Conservation (phyloP, 805 yeast genomes). For the Priceomyces melissophilus region DNA sequence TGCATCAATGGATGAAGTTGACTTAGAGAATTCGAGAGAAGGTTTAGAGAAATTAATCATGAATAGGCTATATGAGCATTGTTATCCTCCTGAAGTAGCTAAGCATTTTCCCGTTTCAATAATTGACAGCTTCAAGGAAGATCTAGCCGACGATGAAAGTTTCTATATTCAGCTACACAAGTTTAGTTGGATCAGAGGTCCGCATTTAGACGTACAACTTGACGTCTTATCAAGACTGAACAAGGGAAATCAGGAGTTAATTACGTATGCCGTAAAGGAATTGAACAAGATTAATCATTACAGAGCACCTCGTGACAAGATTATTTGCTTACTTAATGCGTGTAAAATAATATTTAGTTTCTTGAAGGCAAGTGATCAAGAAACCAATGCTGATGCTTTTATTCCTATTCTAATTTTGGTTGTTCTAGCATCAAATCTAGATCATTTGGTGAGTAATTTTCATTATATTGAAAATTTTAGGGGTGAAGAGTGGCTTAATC, state of each 20-base stretch:
- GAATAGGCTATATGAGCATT: slow-evolving; percentile 75
- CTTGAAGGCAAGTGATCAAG: slow-evolving; percentile 66
- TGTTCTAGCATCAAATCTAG: slow-evolving; percentile 64
- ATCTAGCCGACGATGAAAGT: slow-evolving; percentile 55
- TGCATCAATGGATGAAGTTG: slow-evolving; percentile 52
- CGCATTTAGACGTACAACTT: slow-evolving; percentile 71
- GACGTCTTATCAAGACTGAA: slow-evolving; percentile 23
- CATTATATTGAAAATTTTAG: slow-evolving; percentile 84
- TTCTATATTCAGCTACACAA: slow-evolving; percentile 53
- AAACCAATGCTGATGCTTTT: slow-evolving; percentile 86
- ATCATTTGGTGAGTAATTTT: slow-evolving; percentile 69
- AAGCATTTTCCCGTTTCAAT: slow-evolving; percentile 16
- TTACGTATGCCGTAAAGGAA: slow-evolving; percentile 66
- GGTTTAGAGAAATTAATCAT: slow-evolving; percentile 91
- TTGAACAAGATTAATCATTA: slow-evolving; percentile 74
- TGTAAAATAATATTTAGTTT: slow-evolving; percentile 91
- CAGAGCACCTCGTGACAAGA: slow-evolving; percentile 92
- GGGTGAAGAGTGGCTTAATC: slow-evolving; percentile 61
- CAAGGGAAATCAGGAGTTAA: slow-evolving; percentile 42
- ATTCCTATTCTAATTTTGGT: slow-evolving; percentile 85
- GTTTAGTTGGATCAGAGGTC: slow-evolving; percentile 68
- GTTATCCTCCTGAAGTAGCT: slow-evolving; percentile 76
- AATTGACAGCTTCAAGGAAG: slow-evolving; percentile 51
- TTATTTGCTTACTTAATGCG: slow-evolving; percentile 84
- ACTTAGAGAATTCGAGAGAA: slow-evolving; percentile 70